Conservation (phyloP, 345 rosid species). For the Citrus maxima region DNA sequence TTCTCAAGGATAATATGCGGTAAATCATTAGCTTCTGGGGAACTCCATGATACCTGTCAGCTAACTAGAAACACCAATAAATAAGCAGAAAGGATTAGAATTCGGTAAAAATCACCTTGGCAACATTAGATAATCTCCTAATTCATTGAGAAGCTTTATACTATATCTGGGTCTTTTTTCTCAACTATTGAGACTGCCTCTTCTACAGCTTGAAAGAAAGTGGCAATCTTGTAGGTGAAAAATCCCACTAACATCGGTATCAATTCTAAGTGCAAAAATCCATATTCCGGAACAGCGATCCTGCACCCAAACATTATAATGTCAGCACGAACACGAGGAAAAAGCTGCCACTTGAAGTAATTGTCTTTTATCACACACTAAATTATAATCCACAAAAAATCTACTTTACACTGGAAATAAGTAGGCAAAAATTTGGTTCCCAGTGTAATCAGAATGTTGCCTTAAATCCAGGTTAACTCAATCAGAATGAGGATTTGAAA, state of each 20-base stretch:
- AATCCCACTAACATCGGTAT: constrained; percentile 93
- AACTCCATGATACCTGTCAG: neutral
- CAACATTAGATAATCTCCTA: neutral
- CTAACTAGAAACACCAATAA: too few species aligned
- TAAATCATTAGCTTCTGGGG: neutral
- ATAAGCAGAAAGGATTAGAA: neutral
- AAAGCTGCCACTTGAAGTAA: neutral
- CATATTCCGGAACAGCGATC: constrained; percentile 82
- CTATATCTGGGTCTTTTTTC: constrained; percentile 26
- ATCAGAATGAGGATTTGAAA: too few species aligned
- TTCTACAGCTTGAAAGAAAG: constrained; percentile 83
- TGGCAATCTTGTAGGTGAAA: constrained; percentile 90
- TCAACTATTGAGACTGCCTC: constrained; percentile 47
- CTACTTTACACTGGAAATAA: too few species aligned
- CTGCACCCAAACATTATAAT: constrained; percentile 35
- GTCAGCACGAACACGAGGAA: constrained; percentile 6
- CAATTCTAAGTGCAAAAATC: constrained; percentile 67
- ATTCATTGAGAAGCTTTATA: neutral
- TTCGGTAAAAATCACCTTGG: constrained; percentile 5
- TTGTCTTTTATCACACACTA: neutral
- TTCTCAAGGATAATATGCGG: too few species aligned
- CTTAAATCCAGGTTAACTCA: too few species aligned
- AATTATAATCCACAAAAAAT: neutral
- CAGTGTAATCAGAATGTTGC: too few species aligned
- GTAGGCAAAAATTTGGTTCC: too few species aligned